Conservation (phyloP, 768 basidiomycete genomes). For the Lepiota venenata region DNA sequence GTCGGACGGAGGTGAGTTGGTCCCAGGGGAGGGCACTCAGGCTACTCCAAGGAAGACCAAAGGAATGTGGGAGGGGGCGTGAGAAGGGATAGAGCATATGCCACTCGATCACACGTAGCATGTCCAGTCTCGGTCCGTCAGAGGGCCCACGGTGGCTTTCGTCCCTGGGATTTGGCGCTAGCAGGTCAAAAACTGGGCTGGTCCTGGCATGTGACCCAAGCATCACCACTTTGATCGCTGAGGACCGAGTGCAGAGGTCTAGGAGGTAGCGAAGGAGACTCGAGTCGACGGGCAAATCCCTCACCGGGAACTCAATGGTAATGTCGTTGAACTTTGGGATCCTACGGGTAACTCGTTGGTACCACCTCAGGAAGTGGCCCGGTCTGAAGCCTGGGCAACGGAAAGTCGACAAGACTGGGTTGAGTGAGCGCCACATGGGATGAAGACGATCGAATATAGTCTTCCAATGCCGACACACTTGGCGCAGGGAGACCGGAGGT, state of each 20-base stretch:
- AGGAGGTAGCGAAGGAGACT: neutral
- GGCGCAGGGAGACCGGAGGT: neutral
- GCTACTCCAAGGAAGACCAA: conserved; percentile 7
- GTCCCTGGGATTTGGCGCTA: too few species aligned
- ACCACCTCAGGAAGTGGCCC: neutral
- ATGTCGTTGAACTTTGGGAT: neutral
- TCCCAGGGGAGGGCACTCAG: conserved; percentile 1
- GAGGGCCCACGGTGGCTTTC: neutral
- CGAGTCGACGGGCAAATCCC: neutral
- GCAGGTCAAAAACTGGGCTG: neutral
- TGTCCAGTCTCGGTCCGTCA: neutral
- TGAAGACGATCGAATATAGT: neutral
- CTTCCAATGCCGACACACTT: neutral
- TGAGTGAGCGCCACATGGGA: conserved; percentile 1
- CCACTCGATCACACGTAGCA: neutral
- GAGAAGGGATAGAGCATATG: neutral
- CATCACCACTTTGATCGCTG: neutral
- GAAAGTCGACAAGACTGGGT: neutral
- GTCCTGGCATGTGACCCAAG: neutral
- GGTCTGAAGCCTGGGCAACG: neutral
- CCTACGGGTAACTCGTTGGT: neutral
- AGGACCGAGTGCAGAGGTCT: neutral
- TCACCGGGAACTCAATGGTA: neutral
- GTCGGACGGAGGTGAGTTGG: neutral
- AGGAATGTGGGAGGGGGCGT: neutral